A percentile compares a stretch with the other conserved stretches of the same genome.
These are phyloP conservation scores for Candida coquimbonensis DNA, from an alignment of 805 yeast genomes.

Conservation along the genomic window DNA sequence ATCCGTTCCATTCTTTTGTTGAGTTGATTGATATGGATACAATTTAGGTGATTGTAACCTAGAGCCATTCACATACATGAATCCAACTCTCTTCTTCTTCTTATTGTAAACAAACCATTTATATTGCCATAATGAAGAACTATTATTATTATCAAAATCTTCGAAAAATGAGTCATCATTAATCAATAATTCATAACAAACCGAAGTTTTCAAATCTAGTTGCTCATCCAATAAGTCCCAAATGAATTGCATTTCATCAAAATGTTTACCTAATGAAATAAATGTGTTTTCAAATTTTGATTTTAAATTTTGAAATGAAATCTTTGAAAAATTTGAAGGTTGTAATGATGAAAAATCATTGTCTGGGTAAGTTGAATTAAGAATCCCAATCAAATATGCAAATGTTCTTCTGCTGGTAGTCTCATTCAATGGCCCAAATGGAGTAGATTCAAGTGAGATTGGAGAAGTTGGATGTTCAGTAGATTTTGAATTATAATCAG, in stretches of 20 bases:
- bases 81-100: conserved; percentile 86
- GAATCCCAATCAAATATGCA: conserved; percentile 82
- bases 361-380: conserved; percentile 92
- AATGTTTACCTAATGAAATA: conserved; percentile 52
- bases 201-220: conserved; percentile 55
- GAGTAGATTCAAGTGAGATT: conserved; percentile 33
- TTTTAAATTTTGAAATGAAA: conserved; percentile 41
- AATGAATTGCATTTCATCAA: conserved; percentile 49
- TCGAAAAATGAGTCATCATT: conserved; percentile 30
- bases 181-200: conserved; percentile 56
- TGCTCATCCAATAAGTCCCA: conserved; percentile 87
- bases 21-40: conserved; percentile 19
- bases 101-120: conserved; percentile 93
- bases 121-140: conserved; percentile 34
- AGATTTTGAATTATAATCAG: conserved; percentile 3
- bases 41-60: conserved; percentile 33
- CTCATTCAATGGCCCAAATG: conserved; percentile 88
- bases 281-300: conserved; percentile 72
- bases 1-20: conserved; percentile 4
- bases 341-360: conserved; percentile 86
- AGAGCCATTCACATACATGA: conserved; percentile 60
- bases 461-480: conserved; percentile 5
- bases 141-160: conserved; percentile 28
- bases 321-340: conserved; percentile 66
- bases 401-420: conserved; percentile 84